phyloP scores from a whole-genome alignment of 2,329 filamentous ascomycete genomes.

The Hypoxylon sp. region DNA sequence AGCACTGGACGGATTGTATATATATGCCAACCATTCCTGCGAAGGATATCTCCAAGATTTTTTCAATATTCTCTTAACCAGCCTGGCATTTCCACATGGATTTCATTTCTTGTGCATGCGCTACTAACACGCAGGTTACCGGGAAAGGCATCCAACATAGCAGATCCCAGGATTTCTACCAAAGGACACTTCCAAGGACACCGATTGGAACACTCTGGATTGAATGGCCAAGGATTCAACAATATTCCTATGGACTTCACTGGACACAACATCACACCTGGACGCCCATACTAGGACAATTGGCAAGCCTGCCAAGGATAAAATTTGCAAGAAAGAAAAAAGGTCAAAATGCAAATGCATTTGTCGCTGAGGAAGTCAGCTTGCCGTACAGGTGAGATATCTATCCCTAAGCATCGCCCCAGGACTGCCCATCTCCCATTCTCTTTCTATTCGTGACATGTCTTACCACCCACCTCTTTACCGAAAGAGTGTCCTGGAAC shows the following conservation, averaged over 20 bases:
- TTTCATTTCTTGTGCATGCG: constrained; percentile 35
- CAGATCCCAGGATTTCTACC: constrained; percentile 25
- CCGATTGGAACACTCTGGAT: constrained; percentile 30
- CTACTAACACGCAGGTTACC: constrained; percentile 38
- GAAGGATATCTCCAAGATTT: constrained; percentile 56
- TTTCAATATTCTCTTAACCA: constrained; percentile 36
- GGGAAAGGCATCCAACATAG: constrained; percentile 20
- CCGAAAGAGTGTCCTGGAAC: constrained; percentile 10
- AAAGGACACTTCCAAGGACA: constrained; percentile 27
- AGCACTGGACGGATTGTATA: constrained; percentile 66
- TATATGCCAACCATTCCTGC: constrained; percentile 63
- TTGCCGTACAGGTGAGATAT: constrained; percentile 41
- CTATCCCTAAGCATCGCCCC: constrained; percentile 28
- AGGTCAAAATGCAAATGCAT: constrained; percentile 17
- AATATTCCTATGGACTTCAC: constrained; percentile 23
- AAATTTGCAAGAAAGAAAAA: constrained; percentile 31
- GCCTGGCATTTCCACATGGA: constrained; percentile 47
- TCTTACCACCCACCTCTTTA: constrained; percentile 15
- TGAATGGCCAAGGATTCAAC: constrained; percentile 31
- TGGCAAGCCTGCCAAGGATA: constrained; percentile 44
- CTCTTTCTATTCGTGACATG: constrained; percentile 30
- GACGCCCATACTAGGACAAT: constrained; percentile 28
- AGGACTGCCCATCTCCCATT: constrained; percentile 31
- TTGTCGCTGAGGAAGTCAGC: constrained; percentile 24
- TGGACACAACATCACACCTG: constrained; percentile 28